Evolutionary conservation across 768 basidiomycete species (phyloP), one percentile per base, ranked within the genome.

Genomic region (Phylloporus scabripes): DNA sequence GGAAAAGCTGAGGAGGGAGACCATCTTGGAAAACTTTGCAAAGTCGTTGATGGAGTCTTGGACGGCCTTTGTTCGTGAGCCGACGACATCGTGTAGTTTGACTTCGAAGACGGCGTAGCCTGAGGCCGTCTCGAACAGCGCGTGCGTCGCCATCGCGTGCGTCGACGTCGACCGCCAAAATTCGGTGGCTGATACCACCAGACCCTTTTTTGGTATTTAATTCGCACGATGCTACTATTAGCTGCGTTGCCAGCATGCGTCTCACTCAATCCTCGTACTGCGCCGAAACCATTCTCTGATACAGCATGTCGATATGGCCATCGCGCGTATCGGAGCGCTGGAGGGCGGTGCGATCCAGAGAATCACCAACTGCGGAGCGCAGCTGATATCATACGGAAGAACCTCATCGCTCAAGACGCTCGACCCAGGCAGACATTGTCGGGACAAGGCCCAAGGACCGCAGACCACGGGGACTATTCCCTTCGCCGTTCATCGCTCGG

Each of bases 31-130:
- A 68, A 98, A 97, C 69, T 88, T 93, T 57, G 80, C 72, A 57
- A 93, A 74, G 70, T 97, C 92, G 56, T 77, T 77, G 62, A 97
- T 85, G 37, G 90, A 90, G 48, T 87, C 82, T 70, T 95, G 94
- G 36, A 92, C 83, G 29, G 79, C 77, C 62, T 76, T 74, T 29
- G 87, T 81, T 62, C 84, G 82, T 42, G 88, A 75, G 18, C 85
- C 95, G 64, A 97, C 85, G 53, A 92, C 83, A 70, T 97, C 95
- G 45, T 80, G 75, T 42, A 92, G 80, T 58, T 87, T 87, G 55
- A 85, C 83, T 65, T 93, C 81, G 67, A 96, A 95, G 48, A 96
- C 75, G 45, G 91, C 92, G 78, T 94, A 94, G 45, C 94, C 94
- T 23, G 92, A 92, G 48, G 94, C 83, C 5, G 88, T 84, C 72